Conservation (phyloP, 148 eudicot genomes). For the Chenopodium formosanum region DNA sequence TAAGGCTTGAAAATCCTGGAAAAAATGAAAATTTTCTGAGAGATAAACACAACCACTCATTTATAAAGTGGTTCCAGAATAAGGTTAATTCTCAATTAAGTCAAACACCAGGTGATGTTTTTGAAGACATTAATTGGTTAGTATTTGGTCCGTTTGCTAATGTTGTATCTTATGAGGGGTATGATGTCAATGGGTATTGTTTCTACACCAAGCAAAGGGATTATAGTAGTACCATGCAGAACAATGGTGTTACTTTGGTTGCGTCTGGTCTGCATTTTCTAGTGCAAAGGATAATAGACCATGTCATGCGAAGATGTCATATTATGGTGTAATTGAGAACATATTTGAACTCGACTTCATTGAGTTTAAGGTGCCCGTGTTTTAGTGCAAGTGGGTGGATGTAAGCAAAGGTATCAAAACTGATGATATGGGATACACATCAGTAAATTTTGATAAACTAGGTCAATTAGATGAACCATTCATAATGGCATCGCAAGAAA, state of each 20-base stretch:
- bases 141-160: neutral
- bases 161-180: constrained; percentile 2
- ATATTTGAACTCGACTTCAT: neutral
- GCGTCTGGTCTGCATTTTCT: neutral
- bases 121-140: too few relatives aligned
- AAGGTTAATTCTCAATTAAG: too few relatives aligned
- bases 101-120: too few relatives aligned
- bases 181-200: constrained; percentile 11
- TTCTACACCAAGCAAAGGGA: neutral
- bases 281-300: neutral
- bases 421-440: too few relatives aligned
- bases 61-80: too few relatives aligned
- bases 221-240: constrained; percentile 15
- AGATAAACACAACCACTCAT: too few relatives aligned
- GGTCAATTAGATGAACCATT: too few relatives aligned
- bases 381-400: neutral
- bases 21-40: too few relatives aligned
- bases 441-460: too few relatives aligned
- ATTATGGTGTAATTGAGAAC: neutral
- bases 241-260: constrained; percentile 6
- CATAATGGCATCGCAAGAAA: too few relatives aligned
- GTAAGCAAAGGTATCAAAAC: neutral
- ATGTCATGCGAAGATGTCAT: neutral
- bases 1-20: neutral
- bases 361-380: neutral